A percentile compares a stretch with the other conserved stretches of the same genome.
phyloP scores from a whole-genome alignment of 148 eudicot genomes.

The Chenopodium suecicum region DNA sequence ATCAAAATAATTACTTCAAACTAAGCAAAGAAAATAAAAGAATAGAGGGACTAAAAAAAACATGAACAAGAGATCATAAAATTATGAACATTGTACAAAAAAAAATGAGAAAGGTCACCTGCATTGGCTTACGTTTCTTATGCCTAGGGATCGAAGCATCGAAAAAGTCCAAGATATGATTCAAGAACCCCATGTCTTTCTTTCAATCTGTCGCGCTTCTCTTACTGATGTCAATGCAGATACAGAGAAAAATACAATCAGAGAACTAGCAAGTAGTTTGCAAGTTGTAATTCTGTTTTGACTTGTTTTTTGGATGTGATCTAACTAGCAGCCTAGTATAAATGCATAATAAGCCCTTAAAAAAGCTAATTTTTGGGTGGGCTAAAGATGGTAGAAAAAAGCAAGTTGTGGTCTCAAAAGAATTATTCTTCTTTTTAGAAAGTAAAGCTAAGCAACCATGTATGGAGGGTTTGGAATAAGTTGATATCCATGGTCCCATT shows the following conservation, averaged over 20 bases:
- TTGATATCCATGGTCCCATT: background rate
- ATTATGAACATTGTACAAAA: no score
- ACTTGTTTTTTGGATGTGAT: background rate
- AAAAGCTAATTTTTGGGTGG: background rate
- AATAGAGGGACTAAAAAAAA: no score
- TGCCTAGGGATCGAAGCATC: background rate
- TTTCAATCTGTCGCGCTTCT: background rate
- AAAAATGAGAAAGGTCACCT: background rate
- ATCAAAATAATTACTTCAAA: no score
- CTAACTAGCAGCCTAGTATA: background rate
- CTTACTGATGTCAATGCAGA: background rate
- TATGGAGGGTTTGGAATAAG: background rate
- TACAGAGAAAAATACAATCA: no score
- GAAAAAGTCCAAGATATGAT: background rate
- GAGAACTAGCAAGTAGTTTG: background rate
- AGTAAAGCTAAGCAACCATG: background rate
- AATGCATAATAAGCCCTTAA: background rate
- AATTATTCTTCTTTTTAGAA: background rate
- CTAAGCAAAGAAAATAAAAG: background rate
- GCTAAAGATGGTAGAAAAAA: background rate
- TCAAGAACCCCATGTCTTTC: background rate
- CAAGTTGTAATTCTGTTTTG: background rate
- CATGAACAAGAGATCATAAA: background rate
- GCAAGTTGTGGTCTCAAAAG: slow-evolving; percentile 9
- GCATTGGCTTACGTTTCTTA: slow-evolving; percentile 13